phyloP scores from a whole-genome alignment of 345 rosid genomes.

The Orychophragmus violaceus region DNA sequence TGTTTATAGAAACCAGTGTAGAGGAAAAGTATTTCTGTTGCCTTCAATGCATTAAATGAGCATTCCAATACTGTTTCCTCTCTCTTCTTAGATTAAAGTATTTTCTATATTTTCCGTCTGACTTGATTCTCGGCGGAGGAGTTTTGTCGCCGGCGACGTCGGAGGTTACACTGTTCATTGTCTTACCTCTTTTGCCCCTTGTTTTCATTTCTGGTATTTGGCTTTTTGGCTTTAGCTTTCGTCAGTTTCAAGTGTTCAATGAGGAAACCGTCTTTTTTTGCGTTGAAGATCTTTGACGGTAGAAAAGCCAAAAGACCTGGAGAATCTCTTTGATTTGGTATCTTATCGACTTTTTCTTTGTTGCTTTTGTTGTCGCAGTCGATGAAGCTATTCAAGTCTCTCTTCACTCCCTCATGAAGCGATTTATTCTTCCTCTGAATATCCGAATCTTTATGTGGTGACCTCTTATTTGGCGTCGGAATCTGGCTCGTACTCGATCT shows the following conservation, averaged over 20 bases:
- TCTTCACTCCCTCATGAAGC: conserved; percentile 14
- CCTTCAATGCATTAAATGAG: conserved; percentile 34
- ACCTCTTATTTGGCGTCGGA: conserved; percentile 5
- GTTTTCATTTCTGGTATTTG: neutral
- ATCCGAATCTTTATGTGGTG: neutral
- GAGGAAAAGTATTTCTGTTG: conserved; percentile 22
- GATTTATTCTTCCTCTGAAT: conserved; percentile 1
- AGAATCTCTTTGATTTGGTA: conserved; percentile 36
- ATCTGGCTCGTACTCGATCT: neutral
- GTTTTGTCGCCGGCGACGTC: conserved; percentile 19
- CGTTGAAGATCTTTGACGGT: conserved; percentile 33
- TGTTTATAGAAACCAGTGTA: conserved; percentile 6
- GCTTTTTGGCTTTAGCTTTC: conserved; percentile 12
- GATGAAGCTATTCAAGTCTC: conserved; percentile 9
- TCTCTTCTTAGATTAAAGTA: neutral
- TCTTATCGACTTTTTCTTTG: conserved; percentile 6
- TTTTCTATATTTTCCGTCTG: neutral
- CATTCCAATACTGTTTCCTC: conserved; percentile 25
- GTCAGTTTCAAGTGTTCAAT: conserved; percentile 24
- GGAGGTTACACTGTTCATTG: conserved; percentile 8
- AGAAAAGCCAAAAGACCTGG: conserved; percentile 36
- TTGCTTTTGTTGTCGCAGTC: conserved; percentile 25
- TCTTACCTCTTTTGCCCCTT: neutral
- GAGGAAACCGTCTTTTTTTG: conserved; percentile 14
- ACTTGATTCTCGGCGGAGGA: conserved; percentile 8